Evolutionary conservation across 371 early-diverging fungal genomes (phyloP), one percentile per base, ranked within the genome.

Genomic region (Mycotypha africana): DNA sequence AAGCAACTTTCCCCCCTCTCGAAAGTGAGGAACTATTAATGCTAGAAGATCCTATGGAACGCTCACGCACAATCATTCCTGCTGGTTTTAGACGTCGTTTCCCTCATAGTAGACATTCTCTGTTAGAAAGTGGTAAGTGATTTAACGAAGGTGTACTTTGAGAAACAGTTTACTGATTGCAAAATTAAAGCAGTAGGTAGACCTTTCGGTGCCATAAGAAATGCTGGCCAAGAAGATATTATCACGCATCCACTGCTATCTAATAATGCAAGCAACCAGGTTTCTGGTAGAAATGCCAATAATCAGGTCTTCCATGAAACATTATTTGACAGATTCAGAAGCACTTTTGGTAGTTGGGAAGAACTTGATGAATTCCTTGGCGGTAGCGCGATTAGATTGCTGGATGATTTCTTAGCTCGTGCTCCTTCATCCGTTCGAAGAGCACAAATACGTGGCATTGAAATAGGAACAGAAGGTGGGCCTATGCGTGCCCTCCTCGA

Each of bases 291-390:
- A 26, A 48, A 45, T 36, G 32, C 31, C 15, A 22, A 51, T 3
- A 56, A 47, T 38, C 59, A 38, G 2, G 21, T 48, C 2, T 37
- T 53, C 14, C 52, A 51, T 38, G 36, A 47, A 15, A 28, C 55
- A 10, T n/a, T n/a, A n/a, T n/a, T n/a, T n/a, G n/a, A n/a, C n/a
- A n/a, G n/a, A n/a, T n/a, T n/a, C n/a, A n/a, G n/a, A n/a, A n/a
- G n/a, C n/a, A 63, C 62, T 1, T 51, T 67, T 17, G 53, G 61
- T 35, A 81, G 79, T 38, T 75, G 74, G 68, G 78, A 81, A 34
- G 75, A 82, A 4, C 78, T 87, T 49, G 86, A 86, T 45, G 84
- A 86, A 30, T 61, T 89, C 9, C 64, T 89, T 32, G 84, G 81
- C 15, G 84, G 82, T 4, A 79, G 74, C 48, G 78, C 89, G 1